Percentiles rank a stretch among this genome's conserved stretches.
Conservation (phyloP, 2,329 filamentous ascomycete genomes). For the Aspergillus intermedius region DNA sequence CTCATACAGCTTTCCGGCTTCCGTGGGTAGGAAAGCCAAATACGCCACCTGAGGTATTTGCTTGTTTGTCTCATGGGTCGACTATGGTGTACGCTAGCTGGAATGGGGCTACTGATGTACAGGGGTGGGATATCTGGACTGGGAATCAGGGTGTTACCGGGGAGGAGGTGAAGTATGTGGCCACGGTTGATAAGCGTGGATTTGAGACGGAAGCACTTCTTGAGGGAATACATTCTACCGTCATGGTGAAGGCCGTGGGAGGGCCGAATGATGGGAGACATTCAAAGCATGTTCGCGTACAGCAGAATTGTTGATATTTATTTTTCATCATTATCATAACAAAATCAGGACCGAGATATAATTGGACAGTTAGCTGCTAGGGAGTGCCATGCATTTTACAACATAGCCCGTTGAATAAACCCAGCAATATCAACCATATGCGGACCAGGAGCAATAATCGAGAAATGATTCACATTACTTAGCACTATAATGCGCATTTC, state of each 20-base stretch:
- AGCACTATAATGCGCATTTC: slow-evolving; percentile 27
- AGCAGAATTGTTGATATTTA: slow-evolving; percentile 8
- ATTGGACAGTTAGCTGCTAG: too few relatives aligned
- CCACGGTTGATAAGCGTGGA: slow-evolving; percentile 1
- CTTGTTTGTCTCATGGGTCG: slow-evolving; percentile 8
- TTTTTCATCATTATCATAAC: too few relatives aligned
- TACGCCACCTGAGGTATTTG: slow-evolving; percentile 12
- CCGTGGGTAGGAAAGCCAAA: slow-evolving; percentile 15
- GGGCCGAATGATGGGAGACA: slow-evolving; percentile 12
- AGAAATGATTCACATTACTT: slow-evolving; percentile 27
- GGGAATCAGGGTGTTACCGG: slow-evolving; percentile 4
- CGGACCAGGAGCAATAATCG: slow-evolving; percentile 10
- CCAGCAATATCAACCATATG: too few relatives aligned
- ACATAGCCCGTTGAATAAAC: too few relatives aligned
- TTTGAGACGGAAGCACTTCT: slow-evolving; percentile 7
- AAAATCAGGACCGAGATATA: too few relatives aligned
- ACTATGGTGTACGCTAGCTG: slow-evolving; percentile 32
- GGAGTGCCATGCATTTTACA: too few relatives aligned
- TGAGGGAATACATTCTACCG: slow-evolving; percentile 1
- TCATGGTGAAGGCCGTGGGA: slow-evolving; percentile 15
- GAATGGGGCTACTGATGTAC: slow-evolving; percentile 32
- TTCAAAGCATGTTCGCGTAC: slow-evolving; percentile 9
- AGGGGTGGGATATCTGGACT: slow-evolving; percentile 14
- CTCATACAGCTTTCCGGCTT: slow-evolving; percentile 3
- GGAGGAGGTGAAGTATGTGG: neutral